Evolutionary conservation across 2,329 filamentous ascomycete genomes (phyloP).

Genomic region (Nemania sp.): DNA sequence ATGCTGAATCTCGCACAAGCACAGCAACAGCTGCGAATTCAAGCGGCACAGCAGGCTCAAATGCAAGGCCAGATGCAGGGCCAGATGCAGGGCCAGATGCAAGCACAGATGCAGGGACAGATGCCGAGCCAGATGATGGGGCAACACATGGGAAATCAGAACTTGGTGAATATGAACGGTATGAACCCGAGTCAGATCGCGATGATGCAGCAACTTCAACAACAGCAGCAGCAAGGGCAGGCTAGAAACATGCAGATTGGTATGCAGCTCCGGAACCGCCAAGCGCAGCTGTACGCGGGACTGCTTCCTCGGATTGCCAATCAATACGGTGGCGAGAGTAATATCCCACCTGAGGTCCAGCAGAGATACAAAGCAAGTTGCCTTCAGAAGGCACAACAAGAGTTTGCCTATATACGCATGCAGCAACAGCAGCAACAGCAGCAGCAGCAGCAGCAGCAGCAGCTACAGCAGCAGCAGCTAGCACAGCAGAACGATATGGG

Average conservation of each 20-base stretch:
- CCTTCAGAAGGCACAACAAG: conserved; percentile 52
- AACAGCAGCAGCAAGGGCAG: conserved; percentile 37
- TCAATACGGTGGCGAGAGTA: conserved; percentile 57
- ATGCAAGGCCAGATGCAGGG: conserved; percentile 43
- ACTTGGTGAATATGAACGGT: conserved; percentile 57
- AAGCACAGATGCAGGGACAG: conserved; percentile 52
- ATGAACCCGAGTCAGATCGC: conserved; percentile 51
- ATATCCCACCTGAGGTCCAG: conserved; percentile 60
- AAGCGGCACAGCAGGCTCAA: conserved; percentile 51
- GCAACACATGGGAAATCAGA: conserved; percentile 58
- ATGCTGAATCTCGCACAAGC: conserved; percentile 56
- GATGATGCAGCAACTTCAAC: conserved; percentile 44
- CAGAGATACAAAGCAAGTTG: conserved; percentile 61
- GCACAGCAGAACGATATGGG: conserved; percentile 61
- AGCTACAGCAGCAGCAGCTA: conserved; percentile 55
- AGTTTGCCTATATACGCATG: conserved; percentile 40
- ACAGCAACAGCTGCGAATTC: conserved; percentile 54
- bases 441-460: conserved; percentile 29
- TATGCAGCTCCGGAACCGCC: conserved; percentile 53
- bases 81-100: conserved; percentile 46
- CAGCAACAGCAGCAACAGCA: conserved; percentile 26
- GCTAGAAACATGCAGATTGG: conserved; percentile 29
- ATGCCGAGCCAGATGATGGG: conserved; percentile 45
- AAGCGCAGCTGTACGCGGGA: conserved; percentile 55
- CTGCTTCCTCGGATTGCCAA: conserved; percentile 52